These are phyloP conservation scores for Candida maesae DNA, from an alignment of 805 yeast genomes.

Conservation along the genomic window DNA sequence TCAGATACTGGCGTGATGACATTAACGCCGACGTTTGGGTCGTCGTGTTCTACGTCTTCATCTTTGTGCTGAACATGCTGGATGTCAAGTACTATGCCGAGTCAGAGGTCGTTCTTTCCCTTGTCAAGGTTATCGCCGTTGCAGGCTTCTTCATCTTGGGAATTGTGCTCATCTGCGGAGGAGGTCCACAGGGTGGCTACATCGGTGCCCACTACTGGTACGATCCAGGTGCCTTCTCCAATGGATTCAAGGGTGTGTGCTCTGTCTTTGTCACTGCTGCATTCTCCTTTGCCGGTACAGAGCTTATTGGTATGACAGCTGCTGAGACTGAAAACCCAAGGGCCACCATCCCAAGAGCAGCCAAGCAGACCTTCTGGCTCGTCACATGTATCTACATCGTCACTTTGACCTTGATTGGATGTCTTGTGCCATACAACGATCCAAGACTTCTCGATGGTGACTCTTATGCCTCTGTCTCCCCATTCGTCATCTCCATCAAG, in stretches of 20 bases:
- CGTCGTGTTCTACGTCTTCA: slow-evolving; percentile 44
- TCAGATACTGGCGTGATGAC: slow-evolving; percentile 48
- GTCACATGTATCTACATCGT: slow-evolving; percentile 63
- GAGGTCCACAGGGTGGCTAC: slow-evolving; percentile 46
- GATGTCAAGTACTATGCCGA: slow-evolving; percentile 54
- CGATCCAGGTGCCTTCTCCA: slow-evolving; percentile 49
- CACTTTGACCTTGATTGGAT: slow-evolving; percentile 52
- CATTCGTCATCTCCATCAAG: slow-evolving; percentile 69
- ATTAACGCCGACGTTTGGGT: slow-evolving; percentile 57
- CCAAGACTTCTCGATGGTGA: slow-evolving; percentile 41
- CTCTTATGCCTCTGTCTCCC: slow-evolving; percentile 65
- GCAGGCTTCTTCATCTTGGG: slow-evolving; percentile 45
- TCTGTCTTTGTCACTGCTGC: slow-evolving; percentile 49
- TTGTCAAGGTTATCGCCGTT: slow-evolving; percentile 45
- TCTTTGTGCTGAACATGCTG: slow-evolving; percentile 44
- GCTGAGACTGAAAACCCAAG: slow-evolving; percentile 73
- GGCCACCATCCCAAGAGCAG: slow-evolving; percentile 64
- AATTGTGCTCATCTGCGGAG: slow-evolving; percentile 48
- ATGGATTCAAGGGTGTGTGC: slow-evolving; percentile 58
- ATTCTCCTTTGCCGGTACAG: slow-evolving; percentile 71
- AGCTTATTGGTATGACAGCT: slow-evolving; percentile 69
- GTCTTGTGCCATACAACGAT: slow-evolving; percentile 67
- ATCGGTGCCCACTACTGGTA: slow-evolving; percentile 50
- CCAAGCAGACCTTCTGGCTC: slow-evolving; percentile 81
- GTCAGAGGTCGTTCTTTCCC: slow-evolving; percentile 46